These are phyloP conservation scores for Cutaneotrichosporon dermatis DNA, from an alignment of 1,284 basidiomycete genomes.

Conservation along the genomic window DNA sequence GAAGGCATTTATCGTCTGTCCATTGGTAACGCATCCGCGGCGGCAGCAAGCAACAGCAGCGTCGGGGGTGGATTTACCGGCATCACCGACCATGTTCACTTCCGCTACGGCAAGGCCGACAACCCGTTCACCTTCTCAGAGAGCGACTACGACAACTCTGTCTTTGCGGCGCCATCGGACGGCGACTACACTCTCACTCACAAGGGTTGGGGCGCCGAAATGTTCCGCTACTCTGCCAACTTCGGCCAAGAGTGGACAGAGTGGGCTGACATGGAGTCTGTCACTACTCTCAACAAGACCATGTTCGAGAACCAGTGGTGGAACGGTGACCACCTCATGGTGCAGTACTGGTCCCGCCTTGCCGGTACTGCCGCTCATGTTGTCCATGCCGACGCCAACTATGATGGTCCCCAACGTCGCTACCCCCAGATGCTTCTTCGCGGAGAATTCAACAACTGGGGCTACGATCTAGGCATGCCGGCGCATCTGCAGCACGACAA, in stretches of 20 bases:
- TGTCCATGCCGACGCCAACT: conserved; percentile 70
- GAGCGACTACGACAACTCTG: conserved; percentile 59
- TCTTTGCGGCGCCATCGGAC: conserved; percentile 58
- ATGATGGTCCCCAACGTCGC: conserved; percentile 59
- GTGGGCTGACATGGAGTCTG: conserved; percentile 71
- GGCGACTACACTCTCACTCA: conserved; percentile 71
- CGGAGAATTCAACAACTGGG: conserved; percentile 84
- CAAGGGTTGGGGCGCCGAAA: conserved; percentile 75
- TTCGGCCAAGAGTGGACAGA: conserved; percentile 75
- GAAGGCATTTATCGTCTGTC: conserved; percentile 20
- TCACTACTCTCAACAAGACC: conserved; percentile 60
- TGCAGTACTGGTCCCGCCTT: conserved; percentile 77
- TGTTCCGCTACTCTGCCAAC: conserved; percentile 76
- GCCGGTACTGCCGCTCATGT: conserved; percentile 62
- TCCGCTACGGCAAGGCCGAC: conserved; percentile 67
- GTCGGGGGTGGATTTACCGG: conserved; percentile 23
- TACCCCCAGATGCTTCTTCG: conserved; percentile 79
- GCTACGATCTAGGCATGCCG: conserved; percentile 73
- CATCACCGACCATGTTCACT: conserved; percentile 63
- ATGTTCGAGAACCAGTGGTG: conserved; percentile 64
- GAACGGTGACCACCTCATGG: conserved; percentile 74
- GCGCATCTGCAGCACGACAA: conserved; percentile 61
- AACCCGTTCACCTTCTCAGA: conserved; percentile 80
- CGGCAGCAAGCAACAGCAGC: conserved; percentile 9
- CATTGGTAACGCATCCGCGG: conserved; percentile 54